Base-by-base conservation (phyloP, 345 rosid genomes). In the Hirschfeldia incana region DNA sequence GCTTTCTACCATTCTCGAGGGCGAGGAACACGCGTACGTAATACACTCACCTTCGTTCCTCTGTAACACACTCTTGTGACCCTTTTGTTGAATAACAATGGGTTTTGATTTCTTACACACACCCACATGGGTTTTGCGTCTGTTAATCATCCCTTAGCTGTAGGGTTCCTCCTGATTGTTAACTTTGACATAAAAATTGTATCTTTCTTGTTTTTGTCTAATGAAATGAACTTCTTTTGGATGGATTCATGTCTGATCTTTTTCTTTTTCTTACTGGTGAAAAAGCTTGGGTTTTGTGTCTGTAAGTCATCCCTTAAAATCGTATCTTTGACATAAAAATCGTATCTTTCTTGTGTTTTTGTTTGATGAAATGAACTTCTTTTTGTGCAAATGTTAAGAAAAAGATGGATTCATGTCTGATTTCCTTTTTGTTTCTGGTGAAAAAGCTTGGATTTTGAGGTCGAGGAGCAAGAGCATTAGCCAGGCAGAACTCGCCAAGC, bases 391-490 rank as follows among this genome's bases (percentile, higher is more conserved):
- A n/a, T 72, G 37, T 17, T 55, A 1, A 33, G 64, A 64, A 17
- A 0, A 37, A 8, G 11, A 36, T 36, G 4, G 53, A 13, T 44
- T 76, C 27, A 10, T 42, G 49, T 11, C 49, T 46, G 21, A 15
- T 53, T 53, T 51, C 15, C 6, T 6, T 2, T 27, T 49, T 34
- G 60, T 17, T 61, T 26, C n/a, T 49, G 26, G 67, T 32, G 78
- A 29, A n/a, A 69, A 51, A 79, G 78, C 75, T 53, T 62, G 78
- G 78, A 7, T 27, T 27, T 68, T 67, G 73, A 74, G 78, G 75
- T 36, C 58, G 39, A 16, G 9, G 0, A 13, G 17, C 8, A 79
- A 27, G 34, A 69, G 75, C 46, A 28, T 69, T 16, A 69, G 33
- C 8, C 49, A 59, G 16, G 27, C 55, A 37, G 71, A 79, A 55